Percentiles rank a stretch among this genome's conserved stretches.
These are phyloP conservation scores for Chrysoporthe puriensis DNA, from an alignment of 2,329 filamentous ascomycete genomes.

Conservation along the genomic window DNA sequence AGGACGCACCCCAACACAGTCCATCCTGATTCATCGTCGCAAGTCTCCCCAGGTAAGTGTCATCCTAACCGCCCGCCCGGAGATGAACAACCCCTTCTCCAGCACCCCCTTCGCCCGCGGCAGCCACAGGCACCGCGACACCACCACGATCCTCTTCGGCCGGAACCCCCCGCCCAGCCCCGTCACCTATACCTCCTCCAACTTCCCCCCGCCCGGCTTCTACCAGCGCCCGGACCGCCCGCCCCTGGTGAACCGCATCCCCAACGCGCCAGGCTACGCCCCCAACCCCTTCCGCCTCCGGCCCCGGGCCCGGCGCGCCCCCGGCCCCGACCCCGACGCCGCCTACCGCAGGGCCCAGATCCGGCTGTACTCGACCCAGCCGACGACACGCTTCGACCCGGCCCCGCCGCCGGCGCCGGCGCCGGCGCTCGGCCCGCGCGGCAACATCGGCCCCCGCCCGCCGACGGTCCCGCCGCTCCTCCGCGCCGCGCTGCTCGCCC, in stretches of 20 bases:
- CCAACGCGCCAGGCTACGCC: not conserved
- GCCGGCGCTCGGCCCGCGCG: not conserved
- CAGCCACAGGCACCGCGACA: not conserved
- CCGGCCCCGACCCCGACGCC: not conserved
- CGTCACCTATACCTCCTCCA: too few species aligned
- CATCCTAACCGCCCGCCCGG: too few species aligned
- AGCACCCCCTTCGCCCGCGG: not conserved
- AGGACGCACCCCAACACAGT: not conserved
- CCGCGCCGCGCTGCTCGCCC: not conserved
- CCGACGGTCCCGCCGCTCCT: not conserved
- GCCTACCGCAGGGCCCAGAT: not conserved
- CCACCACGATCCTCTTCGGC: not conserved
- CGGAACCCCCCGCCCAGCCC: too few species aligned
- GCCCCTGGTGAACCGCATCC: not conserved
- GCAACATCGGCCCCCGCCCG: not conserved
- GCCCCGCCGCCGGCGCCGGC: not conserved
- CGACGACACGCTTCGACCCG: not conserved
- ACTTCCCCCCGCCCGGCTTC: not conserved
- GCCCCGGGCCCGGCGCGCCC: not conserved
- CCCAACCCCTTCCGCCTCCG: constrained; percentile 5
- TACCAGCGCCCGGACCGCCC: not conserved
- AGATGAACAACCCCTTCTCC: not conserved
- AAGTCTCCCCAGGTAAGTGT: too few species aligned
- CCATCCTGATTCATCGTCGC: too few species aligned
- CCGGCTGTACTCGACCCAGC: not conserved